A percentile compares a stretch with the other conserved stretches of the same genome.
These are phyloP conservation scores for Lablab purpureus DNA, from an alignment of 306 rosid genomes.

Conservation along the genomic window DNA sequence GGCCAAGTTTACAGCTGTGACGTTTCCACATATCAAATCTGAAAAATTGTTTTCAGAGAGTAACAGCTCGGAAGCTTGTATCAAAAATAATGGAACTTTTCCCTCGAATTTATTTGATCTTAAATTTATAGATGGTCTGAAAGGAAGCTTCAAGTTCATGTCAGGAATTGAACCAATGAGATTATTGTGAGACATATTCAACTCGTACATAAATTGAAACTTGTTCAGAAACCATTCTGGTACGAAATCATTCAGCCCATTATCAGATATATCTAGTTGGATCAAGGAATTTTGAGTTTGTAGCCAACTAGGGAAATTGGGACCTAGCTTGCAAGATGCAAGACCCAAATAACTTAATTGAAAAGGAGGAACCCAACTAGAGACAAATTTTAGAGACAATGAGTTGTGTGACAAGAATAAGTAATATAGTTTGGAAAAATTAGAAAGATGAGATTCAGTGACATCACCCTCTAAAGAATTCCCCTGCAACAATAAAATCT, in stretches of 20 bases:
- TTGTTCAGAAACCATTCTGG: neutral
- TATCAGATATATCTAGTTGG: neutral
- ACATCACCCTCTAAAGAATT: neutral
- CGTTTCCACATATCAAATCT: neutral
- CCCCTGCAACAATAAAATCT: accelerated
- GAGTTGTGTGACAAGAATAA: neutral
- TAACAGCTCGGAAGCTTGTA: neutral
- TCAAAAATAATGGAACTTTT: neutral
- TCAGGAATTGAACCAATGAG: neutral
- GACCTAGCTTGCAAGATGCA: neutral
- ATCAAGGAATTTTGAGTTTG: neutral
- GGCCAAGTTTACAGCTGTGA: neutral
- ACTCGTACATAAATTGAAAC: neutral
- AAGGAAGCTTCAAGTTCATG: neutral
- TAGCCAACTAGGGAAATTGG: neutral
- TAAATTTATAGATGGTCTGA: neutral
- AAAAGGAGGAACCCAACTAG: neutral
- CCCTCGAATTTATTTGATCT: neutral
- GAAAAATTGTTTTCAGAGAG: neutral
- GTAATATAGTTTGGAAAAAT: neutral
- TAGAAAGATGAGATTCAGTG: neutral
- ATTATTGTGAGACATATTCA: neutral
- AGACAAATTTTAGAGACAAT: neutral
- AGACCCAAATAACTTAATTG: neutral
- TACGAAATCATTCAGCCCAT: neutral